Percentiles rank a stretch among this genome's conserved stretches.
phyloP scores from a whole-genome alignment of 2,329 filamentous ascomycete genomes.

The Catunica adiposa region DNA sequence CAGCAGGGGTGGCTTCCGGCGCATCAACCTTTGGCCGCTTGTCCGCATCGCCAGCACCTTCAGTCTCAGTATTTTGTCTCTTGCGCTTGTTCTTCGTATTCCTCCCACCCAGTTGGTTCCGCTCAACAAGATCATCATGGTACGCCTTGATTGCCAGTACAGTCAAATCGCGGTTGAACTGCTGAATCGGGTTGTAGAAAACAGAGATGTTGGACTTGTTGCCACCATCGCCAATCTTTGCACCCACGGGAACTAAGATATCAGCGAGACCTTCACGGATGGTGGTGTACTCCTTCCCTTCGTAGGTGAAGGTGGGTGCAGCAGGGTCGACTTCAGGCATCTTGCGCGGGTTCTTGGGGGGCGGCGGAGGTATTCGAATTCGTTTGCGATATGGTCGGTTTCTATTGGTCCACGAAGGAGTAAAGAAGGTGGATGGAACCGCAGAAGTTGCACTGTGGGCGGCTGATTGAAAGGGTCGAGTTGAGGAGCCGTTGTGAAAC shows the following conservation, averaged over 20 bases:
- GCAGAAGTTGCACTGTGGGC: not conserved
- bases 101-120: constrained; percentile 23
- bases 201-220: constrained; percentile 50
- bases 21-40: constrained; percentile 18
- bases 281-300: constrained; percentile 34
- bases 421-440: not conserved
- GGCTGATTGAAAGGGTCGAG: not conserved
- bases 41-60: constrained; percentile 25
- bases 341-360: not conserved
- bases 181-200: constrained; percentile 98
- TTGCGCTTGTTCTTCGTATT: constrained; percentile 24
- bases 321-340: constrained; percentile 10
- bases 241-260: constrained; percentile 35
- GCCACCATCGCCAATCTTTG: constrained; percentile 35
- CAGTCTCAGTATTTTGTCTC: constrained; percentile 25
- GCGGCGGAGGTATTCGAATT: not conserved
- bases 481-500: not conserved
- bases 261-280: constrained; percentile 40
- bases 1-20: not conserved
- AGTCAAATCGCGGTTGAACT: constrained; percentile 93
- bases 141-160: constrained; percentile 84
- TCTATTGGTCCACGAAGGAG: not conserved
- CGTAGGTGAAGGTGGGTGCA: constrained; percentile 15
- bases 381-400: not conserved
- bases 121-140: constrained; percentile 46